Evolutionary conservation across 345 rosid species (phyloP).

Genomic region (Melastoma malabathricum): DNA sequence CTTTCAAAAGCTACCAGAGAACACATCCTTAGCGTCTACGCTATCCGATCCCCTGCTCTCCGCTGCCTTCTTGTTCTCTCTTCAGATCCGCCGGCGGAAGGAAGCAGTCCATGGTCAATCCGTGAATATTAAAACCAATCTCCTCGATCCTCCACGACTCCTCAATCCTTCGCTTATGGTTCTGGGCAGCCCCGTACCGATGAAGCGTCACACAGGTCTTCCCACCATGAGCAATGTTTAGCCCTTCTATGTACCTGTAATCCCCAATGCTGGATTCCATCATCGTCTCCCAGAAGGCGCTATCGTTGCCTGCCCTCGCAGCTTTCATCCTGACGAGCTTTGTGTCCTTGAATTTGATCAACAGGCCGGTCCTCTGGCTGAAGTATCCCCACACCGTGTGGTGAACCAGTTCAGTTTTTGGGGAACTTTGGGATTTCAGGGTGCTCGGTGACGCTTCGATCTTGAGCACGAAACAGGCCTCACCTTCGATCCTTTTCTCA

Average conservation of each 20-base stretch:
- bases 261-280: constrained; percentile 58
- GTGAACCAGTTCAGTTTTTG: constrained; percentile 59
- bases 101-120: constrained; percentile 60
- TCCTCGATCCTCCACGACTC: constrained; percentile 92
- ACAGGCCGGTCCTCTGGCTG: constrained; percentile 80
- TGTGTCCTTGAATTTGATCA: constrained; percentile 57
- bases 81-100: constrained; percentile 79
- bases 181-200: constrained; percentile 48
- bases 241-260: constrained; percentile 44
- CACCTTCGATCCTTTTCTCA: constrained; percentile 35
- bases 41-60: constrained; percentile 4
- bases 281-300: constrained; percentile 74
- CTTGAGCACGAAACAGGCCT: constrained; percentile 70
- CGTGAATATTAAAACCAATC: constrained; percentile 73
- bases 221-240: constrained; percentile 71
- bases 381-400: constrained; percentile 89
- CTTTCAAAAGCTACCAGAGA: not conserved
- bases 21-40: not conserved
- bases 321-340: constrained; percentile 60
- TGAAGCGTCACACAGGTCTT: constrained; percentile 44
- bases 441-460: constrained; percentile 35
- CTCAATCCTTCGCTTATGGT: constrained; percentile 67
- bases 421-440: constrained; percentile 53
- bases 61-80: constrained; percentile 32
- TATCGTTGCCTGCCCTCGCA: constrained; percentile 21